These are phyloP conservation scores for Suillus sp. DNA, from an alignment of 768 basidiomycete species.

Conservation along the genomic window DNA sequence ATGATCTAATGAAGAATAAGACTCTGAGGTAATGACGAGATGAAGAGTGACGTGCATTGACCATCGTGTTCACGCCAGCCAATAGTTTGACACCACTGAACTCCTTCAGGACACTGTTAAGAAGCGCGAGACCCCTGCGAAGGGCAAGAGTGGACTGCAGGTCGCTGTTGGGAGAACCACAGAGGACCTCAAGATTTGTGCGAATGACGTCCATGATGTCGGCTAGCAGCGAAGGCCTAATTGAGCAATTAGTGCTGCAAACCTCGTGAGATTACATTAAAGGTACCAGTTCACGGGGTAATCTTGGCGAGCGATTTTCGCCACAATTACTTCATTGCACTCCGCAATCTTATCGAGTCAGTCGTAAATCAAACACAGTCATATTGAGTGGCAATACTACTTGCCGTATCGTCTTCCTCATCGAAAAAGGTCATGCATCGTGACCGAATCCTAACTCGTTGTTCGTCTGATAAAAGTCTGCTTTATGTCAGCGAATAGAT, in stretches of 20 bases:
- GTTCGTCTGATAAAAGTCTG: conserved; percentile 71
- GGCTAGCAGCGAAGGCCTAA: conserved; percentile 29
- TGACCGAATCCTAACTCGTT: conserved; percentile 63
- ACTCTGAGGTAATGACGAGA: background rate
- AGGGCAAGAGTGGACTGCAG: conserved; percentile 50
- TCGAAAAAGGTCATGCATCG: conserved; percentile 69
- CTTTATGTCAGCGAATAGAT: conserved; percentile 17
- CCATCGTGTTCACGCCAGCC: conserved; percentile 66
- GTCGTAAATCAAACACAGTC: conserved; percentile 10
- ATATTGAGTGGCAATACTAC: conserved; percentile 26
- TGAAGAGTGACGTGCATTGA: conserved; percentile 44
- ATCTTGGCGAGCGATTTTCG: conserved; percentile 78
- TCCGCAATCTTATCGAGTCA: conserved; percentile 62
- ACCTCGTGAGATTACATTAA: background rate
- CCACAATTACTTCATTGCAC: conserved; percentile 72
- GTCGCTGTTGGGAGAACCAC: conserved; percentile 43
- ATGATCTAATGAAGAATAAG: conserved; percentile 23
- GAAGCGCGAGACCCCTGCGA: conserved; percentile 60
- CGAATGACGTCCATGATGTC: conserved; percentile 59
- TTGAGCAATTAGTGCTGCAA: conserved; percentile 10
- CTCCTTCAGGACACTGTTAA: conserved; percentile 72
- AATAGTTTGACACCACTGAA: conserved; percentile 71
- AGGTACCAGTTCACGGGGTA: conserved; percentile 72
- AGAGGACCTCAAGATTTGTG: conserved; percentile 51
- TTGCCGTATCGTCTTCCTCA: conserved; percentile 74